Percentiles rank a stretch among this genome's conserved stretches.
Conservation (phyloP, 148 eudicot species). For the Spergularia marina region DNA sequence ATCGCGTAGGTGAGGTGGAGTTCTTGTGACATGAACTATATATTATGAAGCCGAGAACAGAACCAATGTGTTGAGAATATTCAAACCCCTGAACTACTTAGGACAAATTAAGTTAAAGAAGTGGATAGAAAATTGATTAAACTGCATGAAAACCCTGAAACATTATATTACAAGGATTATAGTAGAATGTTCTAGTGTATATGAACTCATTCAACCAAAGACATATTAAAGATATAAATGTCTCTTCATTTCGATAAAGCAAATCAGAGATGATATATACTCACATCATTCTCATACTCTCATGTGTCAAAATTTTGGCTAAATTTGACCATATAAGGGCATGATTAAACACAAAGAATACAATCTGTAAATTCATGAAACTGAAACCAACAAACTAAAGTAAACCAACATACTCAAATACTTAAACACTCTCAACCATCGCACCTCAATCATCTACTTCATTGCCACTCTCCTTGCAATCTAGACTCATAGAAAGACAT, state of each 20-base stretch:
- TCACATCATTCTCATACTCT: constrained; percentile 33
- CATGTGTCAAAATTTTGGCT: constrained; percentile 32
- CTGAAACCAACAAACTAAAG: too few relatives aligned
- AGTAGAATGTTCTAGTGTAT: too few relatives aligned
- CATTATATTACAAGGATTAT: too few relatives aligned
- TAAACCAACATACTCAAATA: too few relatives aligned
- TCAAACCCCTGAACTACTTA: constrained; percentile 50
- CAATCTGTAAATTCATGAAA: constrained; percentile 35
- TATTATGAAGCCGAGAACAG: constrained; percentile 33
- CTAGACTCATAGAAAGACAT: too few relatives aligned
- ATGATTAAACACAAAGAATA: constrained; percentile 45
- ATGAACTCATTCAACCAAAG: too few relatives aligned
- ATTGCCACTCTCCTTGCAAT: constrained; percentile 12
- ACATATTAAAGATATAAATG: too few relatives aligned
- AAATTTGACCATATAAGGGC: constrained; percentile 35
- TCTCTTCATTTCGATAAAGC: too few relatives aligned
- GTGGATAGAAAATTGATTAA: neutral
- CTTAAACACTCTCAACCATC: too few relatives aligned
- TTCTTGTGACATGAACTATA: constrained; percentile 30
- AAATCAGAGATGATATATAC: neutral
- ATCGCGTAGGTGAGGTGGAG: constrained; percentile 38
- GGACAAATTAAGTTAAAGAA: neutral
- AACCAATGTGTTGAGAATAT: constrained; percentile 40
- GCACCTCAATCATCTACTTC: too few relatives aligned
- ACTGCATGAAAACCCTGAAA: neutral